Base-by-base conservation (phyloP, 148 eudicot species). In the Amaranthus palmeri region DNA sequence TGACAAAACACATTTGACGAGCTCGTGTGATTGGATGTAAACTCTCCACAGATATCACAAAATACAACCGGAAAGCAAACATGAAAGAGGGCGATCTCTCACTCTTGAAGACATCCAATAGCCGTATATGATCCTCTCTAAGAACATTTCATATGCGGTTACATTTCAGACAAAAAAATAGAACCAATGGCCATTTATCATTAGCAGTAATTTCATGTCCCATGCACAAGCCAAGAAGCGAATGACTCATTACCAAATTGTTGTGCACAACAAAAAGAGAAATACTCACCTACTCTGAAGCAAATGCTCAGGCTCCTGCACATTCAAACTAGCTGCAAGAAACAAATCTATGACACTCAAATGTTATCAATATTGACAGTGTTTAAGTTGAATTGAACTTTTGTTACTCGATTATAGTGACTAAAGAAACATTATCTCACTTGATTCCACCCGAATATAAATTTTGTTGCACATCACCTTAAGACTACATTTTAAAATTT, bases 231-330 rank as follows among this genome's bases (percentile, higher is more conserved):
- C 65, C 15, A 17, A 67, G 50, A 46, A 3, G 5, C n/a, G 42
- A n/a, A 62, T 60, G 59, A 9, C 58, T 45, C 40, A n/a, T 68
- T 12, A 11, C 6, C 50, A 71, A 70, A 18, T 49, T 41, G 56
- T 56, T 49, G 55, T 46, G 40, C 14, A 71, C 10, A 56, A 51
- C 12, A 63, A 56, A 42, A 17, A 52, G 63, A 13, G 41, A 48
- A 65, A 50, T 42, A 55, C 65, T 56, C 70, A 76, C 74, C 79
- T 76, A 65, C 67, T 70, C 13, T 55, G 59, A 71, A 41, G 57
- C 47, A 56, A 40, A 56, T 49, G 41, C 67, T 42, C 64, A 71
- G 13, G 54, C 42, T 63, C 59, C 70, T 66, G 76, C 69, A 70
- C 54, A 54, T 47, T 25, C 79, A 61, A 67, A 71, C 61, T 65